phyloP scores from a whole-genome alignment of 805 yeast species.

The Spathaspora boniae region DNA sequence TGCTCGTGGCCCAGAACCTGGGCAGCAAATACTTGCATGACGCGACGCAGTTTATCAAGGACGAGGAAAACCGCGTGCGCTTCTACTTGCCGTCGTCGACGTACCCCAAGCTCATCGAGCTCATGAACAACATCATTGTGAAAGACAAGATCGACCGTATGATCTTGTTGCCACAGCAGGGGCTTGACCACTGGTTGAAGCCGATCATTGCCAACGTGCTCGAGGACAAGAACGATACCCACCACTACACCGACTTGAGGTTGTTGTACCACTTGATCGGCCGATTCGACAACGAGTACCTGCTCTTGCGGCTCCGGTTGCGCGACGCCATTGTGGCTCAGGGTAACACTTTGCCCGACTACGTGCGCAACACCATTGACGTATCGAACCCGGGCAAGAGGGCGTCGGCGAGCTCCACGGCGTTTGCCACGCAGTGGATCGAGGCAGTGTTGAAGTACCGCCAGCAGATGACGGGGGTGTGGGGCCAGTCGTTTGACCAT shows the following conservation, averaged over 20 bases:
- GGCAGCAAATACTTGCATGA: slow-evolving; percentile 57
- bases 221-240: slow-evolving; percentile 11
- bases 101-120: slow-evolving; percentile 47
- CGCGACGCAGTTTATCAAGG: slow-evolving; percentile 50
- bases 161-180: slow-evolving; percentile 47
- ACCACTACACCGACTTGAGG: slow-evolving; percentile 37
- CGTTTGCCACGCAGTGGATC: slow-evolving; percentile 68
- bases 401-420: slow-evolving; percentile 29
- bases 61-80: slow-evolving; percentile 57
- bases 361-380: slow-evolving; percentile 7
- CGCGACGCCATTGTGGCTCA: slow-evolving; percentile 37
- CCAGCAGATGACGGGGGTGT: slow-evolving; percentile 46
- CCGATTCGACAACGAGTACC: slow-evolving; percentile 52
- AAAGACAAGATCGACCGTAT: slow-evolving; percentile 54
- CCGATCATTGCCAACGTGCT: slow-evolving; percentile 29
- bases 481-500: slow-evolving; percentile 45
- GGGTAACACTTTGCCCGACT: slow-evolving; percentile 9
- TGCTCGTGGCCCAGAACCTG: slow-evolving; percentile 37
- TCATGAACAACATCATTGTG: slow-evolving; percentile 60
- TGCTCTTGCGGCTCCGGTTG: slow-evolving; percentile 47
- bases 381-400: slow-evolving; percentile 9
- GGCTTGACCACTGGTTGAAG: slow-evolving; percentile 55
- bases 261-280: slow-evolving; percentile 48
- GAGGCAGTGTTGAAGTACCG: slow-evolving; percentile 51
- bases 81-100: slow-evolving; percentile 55